A percentile compares a stretch with the other conserved stretches of the same genome.
phyloP scores from a whole-genome alignment of 139 green algal species.

The Ostreobium quekettii region DNA sequence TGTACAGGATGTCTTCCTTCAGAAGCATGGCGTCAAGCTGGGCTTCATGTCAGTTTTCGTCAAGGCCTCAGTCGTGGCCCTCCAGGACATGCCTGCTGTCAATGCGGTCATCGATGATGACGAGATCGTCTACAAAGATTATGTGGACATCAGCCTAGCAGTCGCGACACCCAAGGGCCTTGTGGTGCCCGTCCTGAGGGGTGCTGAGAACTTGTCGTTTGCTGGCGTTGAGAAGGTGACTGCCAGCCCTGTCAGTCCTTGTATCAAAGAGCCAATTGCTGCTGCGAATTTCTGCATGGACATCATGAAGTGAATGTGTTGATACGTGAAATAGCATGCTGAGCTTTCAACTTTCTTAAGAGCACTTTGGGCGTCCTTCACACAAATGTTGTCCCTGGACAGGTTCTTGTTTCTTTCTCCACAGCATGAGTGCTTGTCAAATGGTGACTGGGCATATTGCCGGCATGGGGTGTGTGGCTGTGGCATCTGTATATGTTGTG shows the following conservation, averaged over 20 bases:
- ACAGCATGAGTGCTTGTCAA: too few species aligned
- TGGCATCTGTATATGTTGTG: too few species aligned
- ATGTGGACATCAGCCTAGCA: conserved; percentile 85
- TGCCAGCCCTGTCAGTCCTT: background rate
- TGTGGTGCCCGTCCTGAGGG: conserved; percentile 87
- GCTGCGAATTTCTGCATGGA: too few species aligned
- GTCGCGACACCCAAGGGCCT: conserved; percentile 94
- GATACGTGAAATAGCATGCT: too few species aligned
- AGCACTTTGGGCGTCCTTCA: too few species aligned
- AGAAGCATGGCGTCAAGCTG: conserved; percentile 96
- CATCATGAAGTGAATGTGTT: too few species aligned
- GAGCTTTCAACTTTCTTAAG: too few species aligned
- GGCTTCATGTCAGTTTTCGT: conserved; percentile 99
- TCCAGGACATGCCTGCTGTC: conserved; percentile 79
- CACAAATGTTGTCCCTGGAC: too few species aligned
- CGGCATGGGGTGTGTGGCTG: too few species aligned
- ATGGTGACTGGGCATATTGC: too few species aligned
- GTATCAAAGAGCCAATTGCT: background rate
- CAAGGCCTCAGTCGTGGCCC: conserved; percentile 75
- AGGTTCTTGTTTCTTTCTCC: too few species aligned
- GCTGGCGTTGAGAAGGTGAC: conserved; percentile 86
- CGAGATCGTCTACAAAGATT: conserved; percentile 88
- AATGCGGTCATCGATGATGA: conserved; percentile 94
- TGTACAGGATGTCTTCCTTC: conserved; percentile 89
- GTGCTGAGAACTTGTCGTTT: conserved; percentile 76